These are phyloP conservation scores for Neurospora terricola DNA, from an alignment of 495 filamentous ascomycete species.

Conservation along the genomic window DNA sequence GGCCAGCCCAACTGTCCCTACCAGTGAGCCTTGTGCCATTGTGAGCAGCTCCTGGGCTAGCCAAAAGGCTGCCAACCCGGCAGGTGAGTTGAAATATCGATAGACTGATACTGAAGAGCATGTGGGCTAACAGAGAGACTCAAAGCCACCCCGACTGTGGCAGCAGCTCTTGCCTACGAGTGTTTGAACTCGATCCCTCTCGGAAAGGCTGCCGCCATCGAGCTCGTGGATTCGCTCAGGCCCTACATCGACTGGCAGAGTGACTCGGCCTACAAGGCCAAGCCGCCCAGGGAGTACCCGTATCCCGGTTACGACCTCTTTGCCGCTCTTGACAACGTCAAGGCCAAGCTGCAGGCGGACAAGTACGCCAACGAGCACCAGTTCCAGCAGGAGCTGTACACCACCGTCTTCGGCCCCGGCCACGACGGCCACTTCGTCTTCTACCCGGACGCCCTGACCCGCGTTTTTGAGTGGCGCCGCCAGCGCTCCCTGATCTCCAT, in stretches of 20 bases:
- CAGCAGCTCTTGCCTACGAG: slow-evolving; percentile 16
- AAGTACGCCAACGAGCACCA: slow-evolving; percentile 39
- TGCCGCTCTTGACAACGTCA: slow-evolving; percentile 25
- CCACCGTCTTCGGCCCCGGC: slow-evolving; percentile 26
- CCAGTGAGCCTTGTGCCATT: slow-evolving; percentile 28
- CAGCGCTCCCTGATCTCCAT: slow-evolving; percentile 18
- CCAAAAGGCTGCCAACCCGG: slow-evolving; percentile 14
- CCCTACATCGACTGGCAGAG: slow-evolving; percentile 28
- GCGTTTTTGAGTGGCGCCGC: slow-evolving; percentile 17
- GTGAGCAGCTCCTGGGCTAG: slow-evolving; percentile 32
- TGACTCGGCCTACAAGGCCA: slow-evolving; percentile 33
- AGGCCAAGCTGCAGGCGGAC: slow-evolving; percentile 13
- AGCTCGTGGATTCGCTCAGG: slow-evolving; percentile 21
- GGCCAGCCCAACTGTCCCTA: slow-evolving; percentile 1
- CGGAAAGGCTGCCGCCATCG: slow-evolving; percentile 14
- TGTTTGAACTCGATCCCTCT: slow-evolving; percentile 25
- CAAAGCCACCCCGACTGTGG: slow-evolving; percentile 11
- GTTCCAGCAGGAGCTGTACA: slow-evolving; percentile 37
- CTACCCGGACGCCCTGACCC: slow-evolving; percentile 12
- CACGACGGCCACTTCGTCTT: slow-evolving; percentile 40
- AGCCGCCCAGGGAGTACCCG: slow-evolving; percentile 30
- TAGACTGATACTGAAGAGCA: not conserved
- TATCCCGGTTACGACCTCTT: slow-evolving; percentile 25
- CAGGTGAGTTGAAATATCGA: not conserved
- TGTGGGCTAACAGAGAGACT: not conserved